These are phyloP conservation scores for Neurospora africana DNA, from an alignment of 495 filamentous ascomycete species.

Conservation along the genomic window DNA sequence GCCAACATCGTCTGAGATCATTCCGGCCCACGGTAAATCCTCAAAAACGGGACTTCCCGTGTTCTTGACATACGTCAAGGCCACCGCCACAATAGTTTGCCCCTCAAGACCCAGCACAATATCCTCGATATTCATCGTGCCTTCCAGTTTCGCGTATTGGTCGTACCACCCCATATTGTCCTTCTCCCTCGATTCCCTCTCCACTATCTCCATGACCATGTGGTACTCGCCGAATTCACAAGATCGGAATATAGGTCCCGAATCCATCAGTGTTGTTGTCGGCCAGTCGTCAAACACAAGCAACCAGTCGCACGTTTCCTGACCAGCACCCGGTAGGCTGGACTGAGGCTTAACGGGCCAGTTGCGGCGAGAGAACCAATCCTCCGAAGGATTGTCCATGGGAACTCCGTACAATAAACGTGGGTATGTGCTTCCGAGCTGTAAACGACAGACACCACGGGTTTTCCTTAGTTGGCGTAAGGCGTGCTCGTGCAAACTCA, in stretches of 20 bases:
- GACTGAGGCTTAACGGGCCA: conserved; percentile 42
- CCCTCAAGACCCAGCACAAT: conserved; percentile 39
- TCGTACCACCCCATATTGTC: conserved; percentile 45
- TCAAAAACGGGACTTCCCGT: conserved; percentile 41
- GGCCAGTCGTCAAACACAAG: conserved; percentile 45
- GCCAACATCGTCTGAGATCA: conserved; percentile 44
- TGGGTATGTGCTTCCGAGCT: conserved; percentile 52
- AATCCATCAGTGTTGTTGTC: conserved; percentile 23
- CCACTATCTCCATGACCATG: conserved; percentile 43
- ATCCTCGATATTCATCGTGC: conserved; percentile 35
- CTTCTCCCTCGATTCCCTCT: conserved; percentile 31
- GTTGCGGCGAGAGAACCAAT: conserved; percentile 48
- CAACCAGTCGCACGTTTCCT: conserved; percentile 46
- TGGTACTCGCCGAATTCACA: conserved; percentile 44
- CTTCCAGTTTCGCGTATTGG: conserved; percentile 39
- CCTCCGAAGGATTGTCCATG: conserved; percentile 31
- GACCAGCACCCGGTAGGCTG: conserved; percentile 27
- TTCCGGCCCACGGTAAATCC: conserved; percentile 50
- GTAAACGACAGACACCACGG: conserved; percentile 43
- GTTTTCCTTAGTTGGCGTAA: conserved; percentile 40
- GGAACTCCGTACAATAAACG: conserved; percentile 49
- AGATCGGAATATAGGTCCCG: conserved; percentile 32
- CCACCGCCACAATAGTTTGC: conserved; percentile 39
- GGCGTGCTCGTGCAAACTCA: conserved; percentile 46
- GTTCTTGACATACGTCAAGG: conserved; percentile 43